Conservation (phyloP, 192 early-diverging fungal genomes). For the Backusella circina region DNA sequence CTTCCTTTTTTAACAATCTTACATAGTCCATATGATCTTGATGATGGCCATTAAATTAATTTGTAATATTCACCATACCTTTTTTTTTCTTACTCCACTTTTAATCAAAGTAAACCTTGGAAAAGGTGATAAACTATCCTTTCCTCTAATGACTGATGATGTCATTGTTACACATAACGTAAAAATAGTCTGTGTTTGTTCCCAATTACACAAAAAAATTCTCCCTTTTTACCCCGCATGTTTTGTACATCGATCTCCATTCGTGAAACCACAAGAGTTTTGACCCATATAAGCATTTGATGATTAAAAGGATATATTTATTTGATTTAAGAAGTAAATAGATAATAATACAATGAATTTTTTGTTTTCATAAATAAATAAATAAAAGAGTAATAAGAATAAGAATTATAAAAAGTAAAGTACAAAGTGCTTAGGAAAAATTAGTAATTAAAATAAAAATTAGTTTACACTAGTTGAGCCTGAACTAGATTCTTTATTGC, state of each 20-base stretch:
- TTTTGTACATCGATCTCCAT: background rate
- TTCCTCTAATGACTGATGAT: background rate
- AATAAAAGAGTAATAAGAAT: background rate
- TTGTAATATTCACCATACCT: too few species aligned
- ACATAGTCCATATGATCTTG: background rate
- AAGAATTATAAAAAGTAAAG: background rate
- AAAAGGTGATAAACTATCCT: background rate
- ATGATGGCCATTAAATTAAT: background rate
- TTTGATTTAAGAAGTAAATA: background rate
- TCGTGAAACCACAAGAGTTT: background rate
- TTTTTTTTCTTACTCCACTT: background rate
- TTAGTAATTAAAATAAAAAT: background rate
- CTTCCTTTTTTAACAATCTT: background rate
- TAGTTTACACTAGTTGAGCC: background rate
- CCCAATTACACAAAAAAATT: background rate
- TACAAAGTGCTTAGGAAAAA: background rate
- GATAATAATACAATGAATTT: background rate
- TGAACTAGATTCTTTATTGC: background rate
- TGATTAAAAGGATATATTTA: background rate
- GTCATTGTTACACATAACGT: background rate
- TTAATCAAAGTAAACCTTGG: background rate
- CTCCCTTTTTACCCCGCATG: background rate
- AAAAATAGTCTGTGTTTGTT: background rate
- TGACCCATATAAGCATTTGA: background rate
- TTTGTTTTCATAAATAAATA: background rate